Base-by-base conservation (phyloP, 257 asterid genomes). In the Echites panduratus region DNA sequence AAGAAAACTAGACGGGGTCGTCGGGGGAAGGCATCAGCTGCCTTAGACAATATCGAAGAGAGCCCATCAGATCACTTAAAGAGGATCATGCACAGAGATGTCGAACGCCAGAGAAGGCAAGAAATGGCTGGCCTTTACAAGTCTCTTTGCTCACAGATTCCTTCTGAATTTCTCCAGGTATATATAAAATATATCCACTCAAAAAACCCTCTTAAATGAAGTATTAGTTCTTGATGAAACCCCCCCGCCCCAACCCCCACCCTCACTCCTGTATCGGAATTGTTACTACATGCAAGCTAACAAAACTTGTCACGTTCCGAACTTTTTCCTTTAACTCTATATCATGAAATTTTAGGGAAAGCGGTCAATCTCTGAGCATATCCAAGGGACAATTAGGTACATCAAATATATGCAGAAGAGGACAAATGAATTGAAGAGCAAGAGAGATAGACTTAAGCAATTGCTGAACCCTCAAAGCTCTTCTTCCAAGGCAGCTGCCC, bases 81-180 rank as follows among this genome's bases (percentile, higher is more conserved):
- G 73, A 76, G 72, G 73, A 57, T 73, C 70, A 52, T 73, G 17
- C 83, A 82, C 35, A 79, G 84, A 79, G 79, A 79, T 47, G 32
- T 68, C 35, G 82, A 83, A 59, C 70, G 76, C 27, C 78, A 77
- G 50, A 83, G 86, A 69, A 82, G 84, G 73, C 75, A 53, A 49
- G 82, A 83, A 72, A 83, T 79, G 84, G 47, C 82, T 44, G 49
- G 10, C 44, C 84, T 79, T 65, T 71, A 65, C 59, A 59, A 44
- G 10, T 62, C 70, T 54, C 80, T 83, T 7, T 78, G 80, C 35
- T 71, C 79, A n/a, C 47, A 68, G 8, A 70, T 83, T 62, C 84
- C 84, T 53, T 16, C 77, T 61, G 58, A 54, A 20, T 85, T 74
- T 63, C 73, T 88, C 70, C 88, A 85, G 92, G 95, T 89, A 45